Evolutionary conservation across 176 grass and related monocot genomes (phyloP), one percentile per base, ranked within the genome.

Genomic region (Saccharum spontaneum): DNA sequence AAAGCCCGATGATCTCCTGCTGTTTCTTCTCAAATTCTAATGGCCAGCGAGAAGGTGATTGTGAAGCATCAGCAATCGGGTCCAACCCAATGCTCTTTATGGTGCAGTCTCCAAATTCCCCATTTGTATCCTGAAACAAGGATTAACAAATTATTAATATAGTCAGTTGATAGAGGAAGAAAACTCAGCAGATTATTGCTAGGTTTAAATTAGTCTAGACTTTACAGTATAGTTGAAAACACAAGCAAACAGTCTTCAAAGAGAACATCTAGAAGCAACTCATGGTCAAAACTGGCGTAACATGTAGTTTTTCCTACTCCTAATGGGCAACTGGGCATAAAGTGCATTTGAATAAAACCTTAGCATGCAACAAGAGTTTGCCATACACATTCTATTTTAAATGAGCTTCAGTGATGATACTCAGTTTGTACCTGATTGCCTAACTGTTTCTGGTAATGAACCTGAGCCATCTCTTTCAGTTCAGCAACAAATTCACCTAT

Each of bases 381-480:
- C 18, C 11, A 68, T n/a, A 73, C n/a, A 28, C 43, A 50, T 34
- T 36, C 15, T 44, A 62, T 78, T 84, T 43, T 61, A 16, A 43
- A 43, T 73, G 24, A 22, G 8, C 45, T 83, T 45, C 43, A 77
- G 3, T 39, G 9, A 46, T 81, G 31, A 20, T 49, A 75, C 79
- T 57, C 7, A 52, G 28, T 54, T 36, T 39, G 0, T 83, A 95
- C 93, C 93, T 95, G 83, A 61, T 46, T 88, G 73, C 83, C 79
- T 14, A 81, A 40, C 69, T 90, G 85, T 82, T 90, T 93, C 72
- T 83, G 77, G 87, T 88, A 89, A 81, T 93, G 90, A 82, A 91
- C 88, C 82, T 96, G 88, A 60, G 89, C 93, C 93, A 96, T 99
- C 84, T 99, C 93, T 77, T 95, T 95, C 62, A 94, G 86, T 88